phyloP scores from a whole-genome alignment of 2,329 filamentous ascomycete genomes.

The Aspergillus amoenus region DNA sequence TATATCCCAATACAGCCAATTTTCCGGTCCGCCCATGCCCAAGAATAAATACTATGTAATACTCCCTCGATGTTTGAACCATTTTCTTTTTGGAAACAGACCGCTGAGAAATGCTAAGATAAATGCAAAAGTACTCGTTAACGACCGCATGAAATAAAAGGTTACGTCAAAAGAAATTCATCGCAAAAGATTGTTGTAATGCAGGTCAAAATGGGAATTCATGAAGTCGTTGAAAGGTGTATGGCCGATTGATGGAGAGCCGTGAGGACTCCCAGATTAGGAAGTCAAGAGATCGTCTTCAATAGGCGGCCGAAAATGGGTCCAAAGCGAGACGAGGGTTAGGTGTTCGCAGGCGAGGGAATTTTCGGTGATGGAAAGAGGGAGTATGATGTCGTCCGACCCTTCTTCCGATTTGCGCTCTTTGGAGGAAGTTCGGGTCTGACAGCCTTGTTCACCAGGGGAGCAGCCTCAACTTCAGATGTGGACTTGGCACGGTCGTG shows the following conservation, averaged over 20 bases:
- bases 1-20: conserved; percentile 15
- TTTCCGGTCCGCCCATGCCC: conserved; percentile 20
- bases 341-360: neutral
- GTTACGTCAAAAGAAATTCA: conserved; percentile 14
- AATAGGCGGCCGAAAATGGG: neutral
- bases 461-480: conserved; percentile 32
- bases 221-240: conserved; percentile 28
- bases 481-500: conserved; percentile 40
- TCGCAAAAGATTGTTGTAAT: conserved; percentile 14
- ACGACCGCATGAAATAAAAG: conserved; percentile 8
- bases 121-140: conserved; percentile 14
- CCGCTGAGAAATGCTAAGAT: conserved; percentile 27
- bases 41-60: conserved; percentile 14
- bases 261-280: conserved; percentile 7
- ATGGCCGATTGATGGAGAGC: conserved; percentile 11
- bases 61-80: conserved; percentile 18
- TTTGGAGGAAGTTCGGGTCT: conserved; percentile 28
- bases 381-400: conserved; percentile 44
- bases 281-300: neutral
- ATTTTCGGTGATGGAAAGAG: conserved; percentile 21
- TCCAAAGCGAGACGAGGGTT: neutral
- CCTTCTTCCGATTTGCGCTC: conserved; percentile 33
- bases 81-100: conserved; percentile 13
- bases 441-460: conserved; percentile 13
- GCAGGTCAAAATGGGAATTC: conserved; percentile 16